phyloP scores from a whole-genome alignment of 176 grass and related monocot genomes.

The maize (Zea mays) region Zm-B73-REFERENCE-NAM-5.0 NC_050102.1:165472501-165473000 shows the following conservation, averaged over 20 bases:
- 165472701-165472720: not conserved
- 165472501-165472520: not conserved
- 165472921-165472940: not conserved
- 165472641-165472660: not conserved
- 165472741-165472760: conserved; percentile 18
- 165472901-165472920: conserved; percentile 8
- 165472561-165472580: not conserved
- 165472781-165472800: not conserved
- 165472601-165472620: not conserved
- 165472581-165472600: not conserved
- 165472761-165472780: conserved; percentile 3
- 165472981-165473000: conserved; percentile 7
- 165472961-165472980: no score
- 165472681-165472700: conserved; percentile 29
- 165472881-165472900: conserved; percentile 19
- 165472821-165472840: conserved; percentile 22
- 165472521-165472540: not conserved
- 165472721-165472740: conserved; percentile 49
- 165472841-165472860: conserved; percentile 41
- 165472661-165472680: not conserved
- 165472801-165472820: conserved; percentile 6
- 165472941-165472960: conserved; percentile 13
- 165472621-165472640: not conserved
- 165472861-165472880: conserved; percentile 16
- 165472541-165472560: not conserved